A percentile compares a stretch with the other conserved stretches of the same genome.
These are phyloP conservation scores for Hymenoscyphus occultus DNA, from an alignment of 2,329 filamentous ascomycete genomes.

Conservation along the genomic window DNA sequence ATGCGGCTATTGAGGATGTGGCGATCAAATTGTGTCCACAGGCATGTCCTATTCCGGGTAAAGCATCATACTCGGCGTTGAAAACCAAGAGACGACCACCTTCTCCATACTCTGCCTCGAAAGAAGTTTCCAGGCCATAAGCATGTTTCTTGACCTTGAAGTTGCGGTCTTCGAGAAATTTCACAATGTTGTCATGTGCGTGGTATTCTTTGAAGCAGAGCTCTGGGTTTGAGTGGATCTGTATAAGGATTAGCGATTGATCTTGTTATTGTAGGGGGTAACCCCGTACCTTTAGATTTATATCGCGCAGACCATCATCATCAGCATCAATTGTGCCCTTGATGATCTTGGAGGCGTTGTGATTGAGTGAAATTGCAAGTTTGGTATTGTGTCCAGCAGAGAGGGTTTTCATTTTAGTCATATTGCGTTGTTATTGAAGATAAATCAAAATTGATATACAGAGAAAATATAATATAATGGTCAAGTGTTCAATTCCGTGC, in stretches of 20 bases:
- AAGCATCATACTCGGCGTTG: constrained; percentile 48
- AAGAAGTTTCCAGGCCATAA: constrained; percentile 51
- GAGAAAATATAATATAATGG: too few relatives aligned
- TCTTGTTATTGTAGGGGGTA: not conserved
- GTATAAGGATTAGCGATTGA: not conserved
- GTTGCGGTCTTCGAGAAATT: constrained; percentile 44
- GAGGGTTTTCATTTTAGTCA: not conserved
- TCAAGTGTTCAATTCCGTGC: too few relatives aligned
- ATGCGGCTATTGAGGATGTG: constrained; percentile 38
- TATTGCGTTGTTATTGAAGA: not conserved
- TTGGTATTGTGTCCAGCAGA: not conserved
- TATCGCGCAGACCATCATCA: not conserved
- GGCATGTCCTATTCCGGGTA: constrained; percentile 42
- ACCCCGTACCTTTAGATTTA: not conserved
- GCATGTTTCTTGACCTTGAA: constrained; percentile 48
- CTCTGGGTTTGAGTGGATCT: constrained; percentile 49
- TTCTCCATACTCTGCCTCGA: constrained; percentile 43
- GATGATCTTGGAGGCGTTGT: not conserved
- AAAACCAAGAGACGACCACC: constrained; percentile 44
- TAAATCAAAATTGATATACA: too few relatives aligned
- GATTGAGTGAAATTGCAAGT: not conserved
- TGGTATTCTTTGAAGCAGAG: constrained; percentile 49
- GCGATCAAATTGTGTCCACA: constrained; percentile 46
- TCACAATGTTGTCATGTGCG: constrained; percentile 49
- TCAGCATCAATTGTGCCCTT: not conserved